Evolutionary conservation across 2,329 filamentous ascomycete genomes (phyloP).

Genomic region (Colletotrichum kahawae): DNA sequence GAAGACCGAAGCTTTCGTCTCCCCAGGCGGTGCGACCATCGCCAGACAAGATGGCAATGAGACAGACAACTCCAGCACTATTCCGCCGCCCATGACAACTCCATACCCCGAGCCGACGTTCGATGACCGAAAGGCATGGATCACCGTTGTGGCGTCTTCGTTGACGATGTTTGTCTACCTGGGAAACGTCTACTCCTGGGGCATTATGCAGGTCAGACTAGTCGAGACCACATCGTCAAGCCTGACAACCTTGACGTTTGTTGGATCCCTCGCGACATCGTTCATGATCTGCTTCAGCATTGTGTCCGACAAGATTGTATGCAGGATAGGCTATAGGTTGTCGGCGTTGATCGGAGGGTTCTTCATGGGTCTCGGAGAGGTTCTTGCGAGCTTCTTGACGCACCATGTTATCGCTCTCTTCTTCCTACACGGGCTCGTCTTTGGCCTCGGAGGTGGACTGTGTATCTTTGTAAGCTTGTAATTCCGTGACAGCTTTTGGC

Average conservation of each 20-base stretch:
- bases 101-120: not conserved
- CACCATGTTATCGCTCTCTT: conserved; percentile 27
- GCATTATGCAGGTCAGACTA: conserved; percentile 29
- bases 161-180: conserved; percentile 31
- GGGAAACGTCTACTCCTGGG: conserved; percentile 33
- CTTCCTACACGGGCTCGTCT: conserved; percentile 30
- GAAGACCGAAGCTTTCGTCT: not conserved
- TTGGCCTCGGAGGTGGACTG: conserved; percentile 29
- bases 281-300: conserved; percentile 32
- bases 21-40: not conserved
- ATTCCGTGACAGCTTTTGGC: not conserved
- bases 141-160: conserved; percentile 29
- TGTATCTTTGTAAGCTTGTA: conserved; percentile 25
- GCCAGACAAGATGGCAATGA: not conserved
- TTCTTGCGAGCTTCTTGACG: conserved; percentile 29
- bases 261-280: conserved; percentile 31
- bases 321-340: conserved; percentile 26
- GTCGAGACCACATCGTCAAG: conserved; percentile 25
- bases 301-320: conserved; percentile 26
- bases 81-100: not conserved
- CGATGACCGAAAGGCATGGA: conserved; percentile 24
- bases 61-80: not conserved
- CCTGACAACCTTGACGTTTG: conserved; percentile 30
- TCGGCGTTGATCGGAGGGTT: conserved; percentile 27
- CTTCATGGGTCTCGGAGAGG: conserved; percentile 30